Conservation (phyloP, 169 alveolate species). For the Condylostoma magnum region DNA sequence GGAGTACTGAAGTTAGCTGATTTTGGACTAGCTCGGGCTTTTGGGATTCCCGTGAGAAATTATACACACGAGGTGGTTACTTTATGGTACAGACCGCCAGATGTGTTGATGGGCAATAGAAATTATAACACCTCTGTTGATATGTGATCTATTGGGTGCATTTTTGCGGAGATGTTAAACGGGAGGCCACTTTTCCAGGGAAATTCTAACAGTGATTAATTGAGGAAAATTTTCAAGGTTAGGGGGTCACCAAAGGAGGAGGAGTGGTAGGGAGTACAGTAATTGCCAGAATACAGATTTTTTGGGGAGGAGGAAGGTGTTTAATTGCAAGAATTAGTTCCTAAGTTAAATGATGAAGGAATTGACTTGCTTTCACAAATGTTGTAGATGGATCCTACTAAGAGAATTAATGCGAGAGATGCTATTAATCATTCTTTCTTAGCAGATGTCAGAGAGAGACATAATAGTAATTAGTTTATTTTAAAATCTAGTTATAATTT, state of each 20-base stretch:
- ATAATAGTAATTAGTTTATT: no score
- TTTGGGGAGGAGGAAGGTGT: slow-evolving; percentile 22
- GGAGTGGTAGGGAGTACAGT: neutral
- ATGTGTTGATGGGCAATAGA: slow-evolving; percentile 82
- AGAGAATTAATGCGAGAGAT: slow-evolving; percentile 59
- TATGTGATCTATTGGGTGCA: slow-evolving; percentile 88
- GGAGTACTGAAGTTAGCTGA: slow-evolving; percentile 83
- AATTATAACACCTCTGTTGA: slow-evolving; percentile 87
- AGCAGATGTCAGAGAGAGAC: no score
- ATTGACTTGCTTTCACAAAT: slow-evolving; percentile 46
- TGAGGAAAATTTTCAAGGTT: slow-evolving; percentile 80
- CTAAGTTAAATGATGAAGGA: neutral
- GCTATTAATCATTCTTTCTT: slow-evolving; percentile 62
- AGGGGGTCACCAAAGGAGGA: slow-evolving; percentile 85
- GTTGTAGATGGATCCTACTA: slow-evolving; percentile 57
- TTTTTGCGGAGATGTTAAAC: slow-evolving; percentile 83
- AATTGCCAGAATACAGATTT: slow-evolving; percentile 11
- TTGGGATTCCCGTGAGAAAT: slow-evolving; percentile 82
- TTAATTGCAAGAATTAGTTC: neutral
- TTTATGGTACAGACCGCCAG: slow-evolving; percentile 90
- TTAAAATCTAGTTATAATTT: no score
- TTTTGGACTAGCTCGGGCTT: slow-evolving; percentile 86
- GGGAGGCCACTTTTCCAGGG: slow-evolving; percentile 82
- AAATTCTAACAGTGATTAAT: slow-evolving; percentile 83
- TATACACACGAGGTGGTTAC: slow-evolving; percentile 88